Base-by-base conservation (phyloP, 257 asterid species). In the Orobanche coerulescens region DNA sequence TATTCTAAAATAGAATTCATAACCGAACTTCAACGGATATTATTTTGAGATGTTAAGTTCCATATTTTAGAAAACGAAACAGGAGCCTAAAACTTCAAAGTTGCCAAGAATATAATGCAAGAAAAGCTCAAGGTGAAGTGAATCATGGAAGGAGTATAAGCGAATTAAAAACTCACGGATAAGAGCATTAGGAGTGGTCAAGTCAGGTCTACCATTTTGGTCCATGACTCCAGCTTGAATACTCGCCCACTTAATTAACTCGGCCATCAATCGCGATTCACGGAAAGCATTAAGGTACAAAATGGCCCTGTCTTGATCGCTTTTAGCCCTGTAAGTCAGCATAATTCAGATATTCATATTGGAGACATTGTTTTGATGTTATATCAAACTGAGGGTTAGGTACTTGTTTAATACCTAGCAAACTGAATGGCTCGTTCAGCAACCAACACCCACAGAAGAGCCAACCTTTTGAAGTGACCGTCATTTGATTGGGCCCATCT, bases 391-490 rank as follows among this genome's bases (percentile, higher is more conserved):
- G 37, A 39, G 54, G 42, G 67, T 25, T 50, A 16, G 60, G 46
- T 48, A 72, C 47, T 64, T 58, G 16, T 44, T 55, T 1, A 60
- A 19, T 79, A 87, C 95, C 94, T 69, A 58, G 86, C 84, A 75
- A 84, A 81, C 67, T 61, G 81, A 33, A 83, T 70, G 59, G 97
- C 90, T 16, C 61, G 61, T 24, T 84, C 88, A 42, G 73, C 86
- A 65, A 84, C 87, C 57, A 87, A 46, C 60, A 81, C 82, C 97
- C 95, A 84, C 53, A 71, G 28, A 26, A 87, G 50, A 56, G 94
- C 84, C 62, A 90, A 64, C 64, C 69, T 75, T 58, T 76, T 78
- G 9, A 71, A 70, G 67, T 68, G 76, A 49, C 62, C 57, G 43
- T 75, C 82, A 24, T 64, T 64, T 36, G 78, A 62, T 46, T 73